Evolutionary conservation across 2,329 filamentous ascomycete species (phyloP).

Genomic region (Alternaria viburni): DNA sequence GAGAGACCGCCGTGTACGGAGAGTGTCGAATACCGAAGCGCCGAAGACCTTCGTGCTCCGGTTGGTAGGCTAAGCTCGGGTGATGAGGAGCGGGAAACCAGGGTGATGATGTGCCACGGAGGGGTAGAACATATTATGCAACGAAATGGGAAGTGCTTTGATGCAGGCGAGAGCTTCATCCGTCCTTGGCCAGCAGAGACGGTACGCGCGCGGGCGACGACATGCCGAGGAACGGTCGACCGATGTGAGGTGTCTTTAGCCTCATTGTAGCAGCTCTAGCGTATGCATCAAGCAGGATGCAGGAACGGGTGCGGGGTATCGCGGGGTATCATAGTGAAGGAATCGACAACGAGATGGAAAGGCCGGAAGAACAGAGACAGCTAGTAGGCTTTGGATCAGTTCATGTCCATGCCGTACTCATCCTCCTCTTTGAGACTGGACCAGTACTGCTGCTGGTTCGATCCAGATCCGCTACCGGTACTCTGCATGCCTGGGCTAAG

Average conservation of each 20-base stretch:
- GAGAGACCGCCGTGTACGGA: neutral
- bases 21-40: neutral
- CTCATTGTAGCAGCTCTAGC: slow-evolving; percentile 16
- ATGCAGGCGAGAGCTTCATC: slow-evolving; percentile 31
- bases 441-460: slow-evolving; percentile 61
- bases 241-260: slow-evolving; percentile 5
- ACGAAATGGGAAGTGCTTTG: slow-evolving; percentile 32
- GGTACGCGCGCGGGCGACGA: slow-evolving; percentile 13
- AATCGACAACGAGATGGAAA: slow-evolving; percentile 27
- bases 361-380: slow-evolving; percentile 8
- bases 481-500: slow-evolving; percentile 63
- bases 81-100: slow-evolving; percentile 20
- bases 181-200: slow-evolving; percentile 46
- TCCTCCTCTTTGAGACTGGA: slow-evolving; percentile 90
- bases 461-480: slow-evolving; percentile 67
- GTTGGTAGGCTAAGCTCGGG: slow-evolving; percentile 12
- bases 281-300: slow-evolving; percentile 38
- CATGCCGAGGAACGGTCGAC: slow-evolving; percentile 4
- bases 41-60: slow-evolving; percentile 3
- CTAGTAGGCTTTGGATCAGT: slow-evolving; percentile 33
- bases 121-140: slow-evolving; percentile 38
- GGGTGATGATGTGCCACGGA: slow-evolving; percentile 17
- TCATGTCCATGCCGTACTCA: slow-evolving; percentile 79
- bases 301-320: slow-evolving; percentile 42
- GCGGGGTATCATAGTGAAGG: slow-evolving; percentile 44